A percentile compares a stretch with the other conserved stretches of the same genome.
Evolutionary conservation across 441 rosid species (phyloP).

Genomic region (Heliophila coronopifolia): DNA sequence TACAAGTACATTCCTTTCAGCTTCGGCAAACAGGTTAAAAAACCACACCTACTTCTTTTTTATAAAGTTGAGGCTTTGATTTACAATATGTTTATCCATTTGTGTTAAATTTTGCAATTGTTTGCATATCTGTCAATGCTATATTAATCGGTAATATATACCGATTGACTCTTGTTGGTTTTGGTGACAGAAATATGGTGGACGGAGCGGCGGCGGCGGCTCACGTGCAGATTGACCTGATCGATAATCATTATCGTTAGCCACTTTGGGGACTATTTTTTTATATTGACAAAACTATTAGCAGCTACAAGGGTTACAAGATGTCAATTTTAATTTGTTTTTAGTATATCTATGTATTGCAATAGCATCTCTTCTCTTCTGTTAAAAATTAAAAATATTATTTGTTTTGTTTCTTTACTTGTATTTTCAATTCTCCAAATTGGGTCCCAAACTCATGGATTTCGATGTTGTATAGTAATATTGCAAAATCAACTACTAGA

Average conservation of each 20-base stretch:
- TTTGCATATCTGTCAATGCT: no score
- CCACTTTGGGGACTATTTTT: slow-evolving; percentile 6
- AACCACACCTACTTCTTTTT: no score
- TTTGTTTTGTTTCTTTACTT: neutral
- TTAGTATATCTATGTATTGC: neutral
- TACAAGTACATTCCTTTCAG: slow-evolving; percentile 88
- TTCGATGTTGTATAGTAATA: neutral
- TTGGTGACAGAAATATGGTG: slow-evolving; percentile 30
- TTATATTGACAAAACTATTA: slow-evolving; percentile 20
- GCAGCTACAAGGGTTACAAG: slow-evolving; percentile 4
- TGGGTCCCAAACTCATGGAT: no score
- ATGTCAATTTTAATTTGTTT: slow-evolving; percentile 9
- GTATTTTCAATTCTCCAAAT: no score
- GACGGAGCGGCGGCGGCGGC: slow-evolving; percentile 26
- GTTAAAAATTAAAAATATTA: no score
- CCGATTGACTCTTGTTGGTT: neutral
- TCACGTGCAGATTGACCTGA: slow-evolving; percentile 28
- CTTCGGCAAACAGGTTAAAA: slow-evolving; percentile 78
- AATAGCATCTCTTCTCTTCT: neutral
- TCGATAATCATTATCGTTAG: neutral
- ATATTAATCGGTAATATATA: no score
- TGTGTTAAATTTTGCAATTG: neutral
- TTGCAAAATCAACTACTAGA: neutral
- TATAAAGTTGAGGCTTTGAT: neutral
- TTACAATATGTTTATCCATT: neutral